Base-by-base conservation (phyloP, 164 flowering plant genomes). In the Cinnamomum chago region DNA sequence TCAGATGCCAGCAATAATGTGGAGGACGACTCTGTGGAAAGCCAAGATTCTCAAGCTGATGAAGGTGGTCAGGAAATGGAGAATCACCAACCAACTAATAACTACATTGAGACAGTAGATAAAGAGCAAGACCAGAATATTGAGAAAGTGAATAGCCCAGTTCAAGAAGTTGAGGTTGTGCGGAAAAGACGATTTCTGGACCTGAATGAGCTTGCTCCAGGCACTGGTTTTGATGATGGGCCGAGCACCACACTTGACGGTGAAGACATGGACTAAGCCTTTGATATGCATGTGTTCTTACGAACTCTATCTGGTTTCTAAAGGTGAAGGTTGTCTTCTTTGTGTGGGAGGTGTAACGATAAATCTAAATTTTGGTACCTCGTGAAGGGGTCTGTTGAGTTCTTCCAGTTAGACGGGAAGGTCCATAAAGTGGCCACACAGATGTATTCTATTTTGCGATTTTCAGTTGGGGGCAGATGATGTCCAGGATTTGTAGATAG, bases 161-260 rank as follows among this genome's bases (percentile, higher is more conserved):
- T 80, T 64, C 67, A 23, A 50, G 89, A 85, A 74, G 79, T 50
- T 30, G 86, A 83, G 15, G 86, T 85, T 33, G 81, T 73, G 60
- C 75, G 75, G 9, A 82, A 81, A 76, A 87, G 94, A 65, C 88
- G 86, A 22, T 92, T 91, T 81, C 94, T 96, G 65, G 99, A 96
- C 80, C 81, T 96, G 66, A 96, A 96, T 74, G 91, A 96, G 86
- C 90, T 90, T 81, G 99, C 98, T 47, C 98, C 99, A 1, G 91
- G 88, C 67, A 83, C 92, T 58, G 92, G 98, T 68, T 90, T 91
- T 72, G 99, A 94, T 70, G 99, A 96, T 79, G 93, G 90, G 62
- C 95, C 93, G 20, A 82, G 74, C 82, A 72, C 86, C 52, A 47
- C 78, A 50, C 75, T 76, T 77, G 86, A 86, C 80, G 91, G 86